These are phyloP conservation scores for Guadua angustifolia DNA, from an alignment of 176 grass and related monocot species.

Conservation along the genomic window DNA sequence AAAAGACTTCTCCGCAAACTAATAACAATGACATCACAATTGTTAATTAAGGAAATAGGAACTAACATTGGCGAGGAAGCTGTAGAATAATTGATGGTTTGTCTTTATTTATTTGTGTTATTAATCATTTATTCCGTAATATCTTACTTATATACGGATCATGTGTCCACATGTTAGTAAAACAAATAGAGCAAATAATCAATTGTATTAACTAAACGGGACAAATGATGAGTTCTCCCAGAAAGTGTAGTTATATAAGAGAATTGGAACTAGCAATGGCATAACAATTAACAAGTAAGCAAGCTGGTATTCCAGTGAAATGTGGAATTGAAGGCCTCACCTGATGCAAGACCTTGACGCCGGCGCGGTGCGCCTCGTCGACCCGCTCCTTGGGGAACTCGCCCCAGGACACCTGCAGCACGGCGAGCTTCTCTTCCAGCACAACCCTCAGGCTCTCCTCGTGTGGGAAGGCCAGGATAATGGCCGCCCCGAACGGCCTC, in stretches of 20 bases:
- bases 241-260: not conserved
- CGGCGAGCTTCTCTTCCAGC: conserved; percentile 79
- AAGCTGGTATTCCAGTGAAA: not conserved
- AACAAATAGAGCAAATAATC: no score
- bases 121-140: no score
- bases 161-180: no score
- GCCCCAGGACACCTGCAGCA: conserved; percentile 92
- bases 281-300: not conserved
- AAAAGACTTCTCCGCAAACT: not conserved
- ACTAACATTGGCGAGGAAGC: not conserved
- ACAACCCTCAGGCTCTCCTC: conserved; percentile 79
- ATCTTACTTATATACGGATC: no score
- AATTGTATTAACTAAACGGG: no score
- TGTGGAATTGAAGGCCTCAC: conserved; percentile 32
- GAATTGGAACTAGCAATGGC: not conserved
- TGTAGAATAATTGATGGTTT: no score
- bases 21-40: not conserved
- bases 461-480: conserved; percentile 75
- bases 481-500: conserved; percentile 74
- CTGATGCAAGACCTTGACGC: conserved; percentile 92
- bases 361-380: conserved; percentile 76
- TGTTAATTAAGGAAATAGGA: not conserved
- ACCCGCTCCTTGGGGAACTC: conserved; percentile 72
- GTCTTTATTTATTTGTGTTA: no score
- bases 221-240: no score